Evolutionary conservation across 805 yeast species (phyloP), one percentile per base, ranked within the genome.

Genomic region (Brettanomyces naardenensis): DNA sequence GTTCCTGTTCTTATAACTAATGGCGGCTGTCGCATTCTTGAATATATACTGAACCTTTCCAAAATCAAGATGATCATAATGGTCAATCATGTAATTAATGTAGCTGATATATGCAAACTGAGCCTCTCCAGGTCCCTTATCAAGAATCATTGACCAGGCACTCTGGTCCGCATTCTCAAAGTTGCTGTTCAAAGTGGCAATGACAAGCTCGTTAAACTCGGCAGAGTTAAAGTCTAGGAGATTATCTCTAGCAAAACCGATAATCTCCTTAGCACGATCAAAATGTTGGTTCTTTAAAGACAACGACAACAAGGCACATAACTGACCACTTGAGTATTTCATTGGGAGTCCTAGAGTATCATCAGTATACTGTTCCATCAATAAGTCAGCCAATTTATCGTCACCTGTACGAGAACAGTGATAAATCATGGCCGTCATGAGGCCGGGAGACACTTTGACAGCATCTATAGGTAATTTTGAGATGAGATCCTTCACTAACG

Each of bases 381-480:
- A 40, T 15, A 61, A 38, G 4, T 49, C 40, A 13, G 56, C 48
- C 6, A 61, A 41, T 9, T 47, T 41, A 21, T 46, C 43, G 35
- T 60, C 52, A 11, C 40, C 35, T 1, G 53, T 49, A 23, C 61
- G 41, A 1, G 57, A 39, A 33, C 60, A 48, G 42, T 62, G 60
- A 19, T 46, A 39, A 4, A 59, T 31, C 21, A 62, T 39, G 1
- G 63, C 44, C 6, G 53, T 44, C 65, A 61, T 58, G 29, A 62
- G 44, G 15, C 46, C 46, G 1, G 66, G 65, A 19, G 56, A 52
- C 3, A 56, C 46, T 26, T 48, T 48, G 20, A 61, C 55, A 1
- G 64, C 55, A 20, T 56, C 54, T 19, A 61, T 45, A 1, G 66
- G 66, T n/a, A 62, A 38, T 27, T 52, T 46, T 19, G 43, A 40